phyloP scores from a whole-genome alignment of 225 moss, liverwort and hornwort genomes.

The Pleurozium schreberi region DNA sequence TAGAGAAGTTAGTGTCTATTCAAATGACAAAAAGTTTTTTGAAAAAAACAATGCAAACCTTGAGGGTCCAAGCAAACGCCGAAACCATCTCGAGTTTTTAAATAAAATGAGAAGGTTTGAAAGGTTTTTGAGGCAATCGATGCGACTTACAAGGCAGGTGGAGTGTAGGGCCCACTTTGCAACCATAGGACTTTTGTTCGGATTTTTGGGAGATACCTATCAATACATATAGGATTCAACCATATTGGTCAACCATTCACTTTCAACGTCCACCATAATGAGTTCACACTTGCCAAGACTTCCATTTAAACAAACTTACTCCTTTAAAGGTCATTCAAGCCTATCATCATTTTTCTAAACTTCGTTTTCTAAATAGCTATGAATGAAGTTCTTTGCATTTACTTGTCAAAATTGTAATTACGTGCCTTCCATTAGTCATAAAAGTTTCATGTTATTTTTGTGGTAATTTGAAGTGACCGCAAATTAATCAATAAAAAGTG shows the following conservation, averaged over 20 bases:
- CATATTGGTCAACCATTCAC: not conserved
- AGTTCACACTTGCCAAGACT: not conserved
- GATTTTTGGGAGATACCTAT: not conserved
- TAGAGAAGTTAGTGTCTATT: not conserved
- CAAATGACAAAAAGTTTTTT: not conserved
- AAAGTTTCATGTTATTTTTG: not conserved
- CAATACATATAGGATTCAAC: not conserved
- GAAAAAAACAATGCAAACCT: not conserved
- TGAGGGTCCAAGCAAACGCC: not conserved
- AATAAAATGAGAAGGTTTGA: not conserved
- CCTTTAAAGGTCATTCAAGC: not conserved
- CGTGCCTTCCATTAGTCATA: not conserved
- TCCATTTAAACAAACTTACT: not conserved
- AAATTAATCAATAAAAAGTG: not conserved
- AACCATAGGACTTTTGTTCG: fast-evolving
- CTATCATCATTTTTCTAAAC: not conserved
- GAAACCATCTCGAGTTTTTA: not conserved
- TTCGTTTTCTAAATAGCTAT: not conserved
- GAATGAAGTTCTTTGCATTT: not conserved
- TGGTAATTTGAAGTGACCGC: not conserved
- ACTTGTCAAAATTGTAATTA: not conserved
- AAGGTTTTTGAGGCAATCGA: not conserved
- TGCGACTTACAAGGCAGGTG: fast-evolving
- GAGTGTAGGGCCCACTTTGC: not conserved
- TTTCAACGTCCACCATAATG: not conserved